A percentile compares a stretch with the other conserved stretches of the same genome.
phyloP scores from a whole-genome alignment of 768 basidiomycete genomes.

The Tephrocybe sp. region DNA sequence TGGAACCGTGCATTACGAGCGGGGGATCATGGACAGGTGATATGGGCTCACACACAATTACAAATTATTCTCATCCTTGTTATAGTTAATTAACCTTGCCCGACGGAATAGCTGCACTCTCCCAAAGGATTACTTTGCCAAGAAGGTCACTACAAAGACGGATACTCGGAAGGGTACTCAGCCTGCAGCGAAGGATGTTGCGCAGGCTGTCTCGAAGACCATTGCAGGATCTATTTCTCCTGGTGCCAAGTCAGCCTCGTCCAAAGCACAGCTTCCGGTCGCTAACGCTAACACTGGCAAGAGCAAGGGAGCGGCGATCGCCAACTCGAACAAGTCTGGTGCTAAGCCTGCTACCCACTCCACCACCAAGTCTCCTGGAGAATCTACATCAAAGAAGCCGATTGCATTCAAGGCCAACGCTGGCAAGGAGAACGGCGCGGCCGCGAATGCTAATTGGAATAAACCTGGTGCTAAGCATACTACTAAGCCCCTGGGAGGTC shows the following conservation, averaged over 20 bases:
- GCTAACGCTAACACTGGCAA: too few species aligned
- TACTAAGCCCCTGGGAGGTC: too few species aligned
- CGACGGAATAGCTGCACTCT: neutral
- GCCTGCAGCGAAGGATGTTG: neutral
- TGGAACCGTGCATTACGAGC: constrained; percentile 1
- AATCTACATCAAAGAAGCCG: too few species aligned
- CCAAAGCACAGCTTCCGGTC: neutral
- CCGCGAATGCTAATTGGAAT: too few species aligned
- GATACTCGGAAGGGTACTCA: neutral
- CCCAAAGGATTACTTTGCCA: too few species aligned
- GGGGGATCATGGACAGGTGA: neutral
- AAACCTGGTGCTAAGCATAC: too few species aligned
- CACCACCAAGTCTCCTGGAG: too few species aligned
- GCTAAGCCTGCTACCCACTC: neutral
- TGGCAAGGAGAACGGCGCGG: too few species aligned
- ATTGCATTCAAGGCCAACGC: too few species aligned
- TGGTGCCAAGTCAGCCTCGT: neutral
- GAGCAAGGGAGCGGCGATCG: neutral
- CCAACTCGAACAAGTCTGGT: neutral
- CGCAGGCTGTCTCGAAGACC: neutral
- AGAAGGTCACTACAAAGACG: too few species aligned
- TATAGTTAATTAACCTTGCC: neutral
- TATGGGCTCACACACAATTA: neutral
- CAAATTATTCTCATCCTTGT: neutral
- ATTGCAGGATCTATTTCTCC: neutral